Base-by-base conservation (phyloP, 1,284 basidiomycete genomes). In the Pseudozyma tsukubaensis region DNA sequence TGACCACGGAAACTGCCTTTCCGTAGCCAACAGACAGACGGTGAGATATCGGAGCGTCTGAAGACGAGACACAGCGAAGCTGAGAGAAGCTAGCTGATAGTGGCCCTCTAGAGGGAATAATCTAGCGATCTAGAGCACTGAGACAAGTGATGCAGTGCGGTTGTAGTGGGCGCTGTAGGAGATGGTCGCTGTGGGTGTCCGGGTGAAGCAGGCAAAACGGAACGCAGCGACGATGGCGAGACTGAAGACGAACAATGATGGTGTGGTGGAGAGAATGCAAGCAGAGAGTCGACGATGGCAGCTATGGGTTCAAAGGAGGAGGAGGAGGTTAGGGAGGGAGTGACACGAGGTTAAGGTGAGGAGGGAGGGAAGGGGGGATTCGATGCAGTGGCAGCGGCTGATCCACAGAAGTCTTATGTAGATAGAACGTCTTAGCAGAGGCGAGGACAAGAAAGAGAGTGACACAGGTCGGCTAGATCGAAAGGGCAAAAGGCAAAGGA, bases 361-460 rank as follows among this genome's bases (percentile, higher is more conserved):
- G 18, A 21, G 35, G 35, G 11, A 35, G 49, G 49, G 32, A 35
- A 32, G 18, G 8, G 35, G 18, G 16, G 49, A 21, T 49, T n/a
- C 7, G 16, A 10, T 9, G 49, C 34, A 19, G 3, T 21, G 49
- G 49, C 35, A 37, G 49, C 34, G 34, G 48, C 48, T 34, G 48
- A 50, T 36, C 29, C 48, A 32, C 29, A 18, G 48, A 18, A 18
- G n/a, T 13, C 21, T 50, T 50, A 36, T 50, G 48, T 50, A 50
- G 48, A n/a, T n/a, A n/a, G n/a, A n/a, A n/a, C n/a, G n/a, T n/a
- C n/a, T 50, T 32, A 50, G 5, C n/a, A 7, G 19, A 45, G 19
- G 13, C 44, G 18, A 34, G 14, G n/a, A 18, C 18, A 24, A 45
- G 43, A 45, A 45, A 21, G 43, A 45, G 43, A 21, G 24, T n/a